These are phyloP conservation scores for Puccinia horiana DNA, from an alignment of 1,284 basidiomycete genomes.

Conservation along the genomic window DNA sequence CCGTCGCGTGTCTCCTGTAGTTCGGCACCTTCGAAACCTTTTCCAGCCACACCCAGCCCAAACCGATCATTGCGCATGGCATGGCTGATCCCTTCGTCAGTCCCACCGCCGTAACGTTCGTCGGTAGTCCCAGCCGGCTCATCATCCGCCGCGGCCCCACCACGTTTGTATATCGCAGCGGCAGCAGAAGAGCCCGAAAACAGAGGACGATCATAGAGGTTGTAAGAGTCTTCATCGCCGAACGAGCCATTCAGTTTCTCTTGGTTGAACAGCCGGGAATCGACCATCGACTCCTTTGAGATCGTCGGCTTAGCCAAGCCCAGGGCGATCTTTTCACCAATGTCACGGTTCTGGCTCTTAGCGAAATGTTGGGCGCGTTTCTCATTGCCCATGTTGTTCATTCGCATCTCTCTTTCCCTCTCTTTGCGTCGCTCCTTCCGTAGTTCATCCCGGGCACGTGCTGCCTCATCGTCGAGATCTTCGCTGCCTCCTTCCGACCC, in stretches of 20 bases:
- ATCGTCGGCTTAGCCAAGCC: slow-evolving; percentile 94
- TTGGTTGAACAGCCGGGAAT: slow-evolving; percentile 95
- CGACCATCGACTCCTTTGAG: slow-evolving; percentile 93
- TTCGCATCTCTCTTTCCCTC: slow-evolving; percentile 93
- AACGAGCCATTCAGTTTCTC: slow-evolving; percentile 79
- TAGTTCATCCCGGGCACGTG: slow-evolving; percentile 82
- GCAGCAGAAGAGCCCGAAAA: slow-evolving; percentile 95
- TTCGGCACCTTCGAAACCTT: slow-evolving; percentile 81
- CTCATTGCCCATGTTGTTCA: slow-evolving; percentile 99
- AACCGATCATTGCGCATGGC: slow-evolving; percentile 93
- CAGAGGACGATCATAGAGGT: slow-evolving; percentile 88
- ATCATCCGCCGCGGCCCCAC: slow-evolving; percentile 66
- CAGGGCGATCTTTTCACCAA: slow-evolving; percentile 97
- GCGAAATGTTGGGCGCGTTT: slow-evolving; percentile 92
- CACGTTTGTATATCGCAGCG: slow-evolving; percentile 94
- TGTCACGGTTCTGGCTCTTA: slow-evolving; percentile 93
- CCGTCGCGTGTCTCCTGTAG: slow-evolving; percentile 71
- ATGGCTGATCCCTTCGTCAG: slow-evolving; percentile 85
- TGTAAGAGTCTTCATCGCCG: slow-evolving; percentile 89
- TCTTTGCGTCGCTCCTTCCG: slow-evolving; percentile 87
- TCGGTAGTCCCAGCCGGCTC: slow-evolving; percentile 65
- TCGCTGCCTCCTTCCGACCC: slow-evolving; percentile 50
- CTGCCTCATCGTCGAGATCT: slow-evolving; percentile 77
- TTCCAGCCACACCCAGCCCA: slow-evolving; percentile 74
- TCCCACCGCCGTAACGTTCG: slow-evolving; percentile 86